Evolutionary conservation across 352 stramenopile species (phyloP).

Genomic region (Pythium oligandrum): DNA sequence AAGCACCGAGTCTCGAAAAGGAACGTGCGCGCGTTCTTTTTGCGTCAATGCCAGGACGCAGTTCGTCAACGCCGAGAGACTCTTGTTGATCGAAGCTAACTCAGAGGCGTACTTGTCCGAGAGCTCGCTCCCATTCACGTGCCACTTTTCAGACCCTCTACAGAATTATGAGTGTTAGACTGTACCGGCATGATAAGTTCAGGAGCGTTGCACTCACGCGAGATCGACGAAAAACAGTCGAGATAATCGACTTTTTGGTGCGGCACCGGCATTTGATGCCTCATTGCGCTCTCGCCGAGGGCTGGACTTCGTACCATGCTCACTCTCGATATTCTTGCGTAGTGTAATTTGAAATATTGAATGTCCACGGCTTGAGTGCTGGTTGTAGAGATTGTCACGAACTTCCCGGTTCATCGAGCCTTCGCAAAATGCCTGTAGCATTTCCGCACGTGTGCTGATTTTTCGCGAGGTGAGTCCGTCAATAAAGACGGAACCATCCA

Average conservation of each 20-base stretch:
- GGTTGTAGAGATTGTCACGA: conserved; percentile 70
- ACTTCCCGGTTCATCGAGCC: conserved; percentile 63
- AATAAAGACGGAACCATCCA: conserved; percentile 63
- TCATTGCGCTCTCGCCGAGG: too few relatives aligned
- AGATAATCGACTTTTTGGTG: conserved; percentile 38
- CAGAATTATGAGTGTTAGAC: conserved; percentile 1
- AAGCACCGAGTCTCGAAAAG: conserved; percentile 66
- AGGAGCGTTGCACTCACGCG: conserved; percentile 25
- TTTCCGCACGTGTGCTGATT: conserved; percentile 32
- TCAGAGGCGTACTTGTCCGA: conserved; percentile 62
- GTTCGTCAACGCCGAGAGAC: conserved; percentile 65
- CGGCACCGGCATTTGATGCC: background rate
- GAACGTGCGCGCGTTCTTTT: conserved; percentile 43
- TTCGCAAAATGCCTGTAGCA: conserved; percentile 59
- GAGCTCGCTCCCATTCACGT: conserved; percentile 44
- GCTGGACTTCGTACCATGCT: background rate
- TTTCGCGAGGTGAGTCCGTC: conserved; percentile 59
- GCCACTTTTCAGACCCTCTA: conserved; percentile 70
- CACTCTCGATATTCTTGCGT: conserved; percentile 23
- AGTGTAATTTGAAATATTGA: conserved; percentile 72
- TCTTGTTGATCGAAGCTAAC: conserved; percentile 69
- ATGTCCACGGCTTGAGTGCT: conserved; percentile 63
- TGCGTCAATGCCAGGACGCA: conserved; percentile 69
- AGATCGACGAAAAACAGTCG: conserved; percentile 72
- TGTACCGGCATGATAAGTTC: background rate